A percentile compares a stretch with the other conserved stretches of the same genome.
Evolutionary conservation across 306 rosid genomes (phyloP).

Genomic region (Sophora flavescens): DNA sequence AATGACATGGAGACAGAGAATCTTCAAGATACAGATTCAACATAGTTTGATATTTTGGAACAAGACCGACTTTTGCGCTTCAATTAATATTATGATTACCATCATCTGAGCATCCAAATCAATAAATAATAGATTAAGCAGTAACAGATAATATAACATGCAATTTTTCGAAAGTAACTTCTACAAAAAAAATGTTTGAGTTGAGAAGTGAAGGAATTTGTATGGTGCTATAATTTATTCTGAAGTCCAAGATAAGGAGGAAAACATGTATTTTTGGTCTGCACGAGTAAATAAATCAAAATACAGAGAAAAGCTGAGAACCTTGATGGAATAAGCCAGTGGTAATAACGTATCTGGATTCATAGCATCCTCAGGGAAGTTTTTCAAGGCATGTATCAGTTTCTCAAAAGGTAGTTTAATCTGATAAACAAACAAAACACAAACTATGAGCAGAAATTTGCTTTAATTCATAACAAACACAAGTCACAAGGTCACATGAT

Average conservation of each 20-base stretch:
- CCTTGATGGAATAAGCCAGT: slow-evolving; percentile 93
- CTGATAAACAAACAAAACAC: slow-evolving; percentile 53
- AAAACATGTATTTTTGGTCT: slow-evolving; percentile 12
- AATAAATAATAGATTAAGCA: background rate
- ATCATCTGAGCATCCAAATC: slow-evolving; percentile 10
- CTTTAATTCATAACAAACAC: slow-evolving; percentile 34
- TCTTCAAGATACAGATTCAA: slow-evolving; percentile 16
- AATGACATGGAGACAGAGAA: slow-evolving; percentile 16
- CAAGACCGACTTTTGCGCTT: slow-evolving; percentile 16
- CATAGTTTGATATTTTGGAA: slow-evolving; percentile 12
- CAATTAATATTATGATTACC: slow-evolving; percentile 10
- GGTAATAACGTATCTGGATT: slow-evolving; percentile 89
- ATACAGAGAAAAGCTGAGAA: slow-evolving; percentile 47
- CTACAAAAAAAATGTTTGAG: slow-evolving; percentile 3
- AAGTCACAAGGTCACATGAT: slow-evolving; percentile 25
- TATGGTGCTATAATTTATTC: slow-evolving; percentile 7
- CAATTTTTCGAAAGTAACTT: background rate
- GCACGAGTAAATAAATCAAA: slow-evolving; percentile 17
- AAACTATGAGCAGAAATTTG: slow-evolving; percentile 37
- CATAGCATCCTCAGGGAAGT: slow-evolving; percentile 95
- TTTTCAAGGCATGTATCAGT: slow-evolving; percentile 90
- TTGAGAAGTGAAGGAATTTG: background rate
- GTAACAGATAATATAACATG: slow-evolving; percentile 6
- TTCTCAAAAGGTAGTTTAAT: slow-evolving; percentile 91
- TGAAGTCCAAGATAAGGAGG: slow-evolving; percentile 18